A percentile compares a stretch with the other conserved stretches of the same genome.
These are phyloP conservation scores for Aspergillus proliferans DNA, from an alignment of 2,329 filamentous ascomycete species.

Conservation along the genomic window DNA sequence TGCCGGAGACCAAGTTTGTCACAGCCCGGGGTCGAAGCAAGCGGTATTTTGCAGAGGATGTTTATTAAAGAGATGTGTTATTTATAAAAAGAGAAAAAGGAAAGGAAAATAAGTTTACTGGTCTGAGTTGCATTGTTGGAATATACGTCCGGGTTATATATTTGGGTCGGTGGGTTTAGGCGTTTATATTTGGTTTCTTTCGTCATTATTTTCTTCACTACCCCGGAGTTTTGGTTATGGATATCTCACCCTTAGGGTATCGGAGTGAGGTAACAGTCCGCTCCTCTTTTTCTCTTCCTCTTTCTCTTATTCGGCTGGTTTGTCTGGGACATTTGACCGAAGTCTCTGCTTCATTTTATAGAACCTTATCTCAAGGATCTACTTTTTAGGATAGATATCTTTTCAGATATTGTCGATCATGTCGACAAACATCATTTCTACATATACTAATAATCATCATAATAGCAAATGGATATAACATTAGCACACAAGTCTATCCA, in stretches of 20 bases:
- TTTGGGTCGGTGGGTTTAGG: too few relatives aligned
- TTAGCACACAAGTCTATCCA: conserved; percentile 2
- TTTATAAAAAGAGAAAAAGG: neutral
- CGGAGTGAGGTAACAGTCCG: conserved; percentile 1
- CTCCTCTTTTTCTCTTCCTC: neutral
- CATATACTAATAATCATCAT: neutral
- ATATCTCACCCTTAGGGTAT: too few relatives aligned
- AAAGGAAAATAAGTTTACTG: too few relatives aligned
- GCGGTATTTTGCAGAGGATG: conserved; percentile 62
- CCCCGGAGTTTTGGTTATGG: too few relatives aligned
- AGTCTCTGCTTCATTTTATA: neutral
- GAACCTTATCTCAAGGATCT: neutral
- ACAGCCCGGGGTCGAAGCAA: conserved; percentile 61
- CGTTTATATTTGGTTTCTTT: too few relatives aligned
- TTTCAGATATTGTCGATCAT: too few relatives aligned
- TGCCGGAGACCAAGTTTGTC: conserved; percentile 65
- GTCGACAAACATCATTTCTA: neutral
- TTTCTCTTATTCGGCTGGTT: neutral
- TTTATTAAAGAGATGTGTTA: conserved; percentile 19
- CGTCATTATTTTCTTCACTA: too few relatives aligned
- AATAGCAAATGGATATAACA: conserved; percentile 2
- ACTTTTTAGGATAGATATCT: too few relatives aligned
- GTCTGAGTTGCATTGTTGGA: too few relatives aligned
- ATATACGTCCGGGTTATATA: too few relatives aligned
- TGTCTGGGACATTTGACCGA: neutral